Base-by-base conservation (phyloP, 2,329 filamentous ascomycete genomes). In the Fusarium globosum region DNA sequence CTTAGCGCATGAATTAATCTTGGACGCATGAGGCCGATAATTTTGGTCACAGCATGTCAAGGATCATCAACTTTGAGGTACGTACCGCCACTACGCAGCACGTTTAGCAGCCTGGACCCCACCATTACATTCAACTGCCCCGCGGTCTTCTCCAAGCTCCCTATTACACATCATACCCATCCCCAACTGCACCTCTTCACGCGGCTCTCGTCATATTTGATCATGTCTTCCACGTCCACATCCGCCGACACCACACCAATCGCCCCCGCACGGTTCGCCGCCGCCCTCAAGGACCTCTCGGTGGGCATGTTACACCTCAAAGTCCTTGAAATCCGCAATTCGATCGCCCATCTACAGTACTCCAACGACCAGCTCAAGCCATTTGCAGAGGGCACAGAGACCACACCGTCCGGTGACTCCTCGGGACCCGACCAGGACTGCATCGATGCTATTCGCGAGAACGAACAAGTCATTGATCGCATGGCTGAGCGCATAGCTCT, bases 311-410 rank as follows among this genome's bases (percentile, higher is more conserved):
- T 95, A 12, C 91, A 93, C 82, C 86, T 92, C 82, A 95, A 95
- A 82, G 89, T 92, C 67, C 88, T 92, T 79, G 93, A 95, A 81
- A 87, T 95, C 70, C 90, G 89, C 80, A 95, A 94, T 87, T 90
- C 87, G 76, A 91, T 95, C 79, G 87, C 88, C 30, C 92, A 95
- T 81, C 90, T 95, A 33, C 88, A 91, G 77, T 90, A 91, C 81
- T 93, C 91, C 72, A 95, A 95, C 83, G 87, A 88, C 72, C 90
- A 95, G 80, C 90, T 95, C 66, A 85, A 87, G 62, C 92, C 92
- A 39, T 94, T 89, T 76, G 91, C 92, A 63, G 86, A 90, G 20
- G 87, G 86, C 35, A 78, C 79, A 28, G 81, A 80, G 6, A 77
- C 82, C 1, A 78, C 83, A n/a, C 23, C 77, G 23, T 74, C 79